phyloP scores from a whole-genome alignment of 2,329 filamentous ascomycete genomes.

The Botrytis pseudocinerea region DNA sequence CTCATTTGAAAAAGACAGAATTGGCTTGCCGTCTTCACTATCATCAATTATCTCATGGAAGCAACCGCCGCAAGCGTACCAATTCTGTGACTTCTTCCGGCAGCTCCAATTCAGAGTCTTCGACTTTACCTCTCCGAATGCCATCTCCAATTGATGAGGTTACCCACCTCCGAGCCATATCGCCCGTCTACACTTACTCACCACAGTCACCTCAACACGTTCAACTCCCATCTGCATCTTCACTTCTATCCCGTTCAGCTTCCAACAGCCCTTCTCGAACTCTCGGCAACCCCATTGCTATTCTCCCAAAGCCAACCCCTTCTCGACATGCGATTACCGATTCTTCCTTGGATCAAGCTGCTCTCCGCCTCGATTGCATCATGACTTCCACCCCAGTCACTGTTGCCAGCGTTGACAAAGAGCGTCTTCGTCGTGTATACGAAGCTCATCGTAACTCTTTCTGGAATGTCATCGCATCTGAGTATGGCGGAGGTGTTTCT shows the following conservation, averaged over 20 bases:
- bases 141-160: constrained; percentile 53
- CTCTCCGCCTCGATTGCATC: constrained; percentile 61
- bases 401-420: constrained; percentile 51
- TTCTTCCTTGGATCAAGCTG: constrained; percentile 41
- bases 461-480: constrained; percentile 70
- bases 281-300: constrained; percentile 53
- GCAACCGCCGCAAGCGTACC: constrained; percentile 75
- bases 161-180: constrained; percentile 31
- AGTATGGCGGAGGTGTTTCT: constrained; percentile 66
- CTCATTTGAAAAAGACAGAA: constrained; percentile 84
- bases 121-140: constrained; percentile 49
- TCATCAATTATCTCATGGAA: constrained; percentile 81
- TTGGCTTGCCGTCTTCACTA: constrained; percentile 84
- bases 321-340: constrained; percentile 48
- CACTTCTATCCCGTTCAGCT: constrained; percentile 53
- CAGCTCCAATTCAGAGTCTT: constrained; percentile 52
- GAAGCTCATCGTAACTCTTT: constrained; percentile 68
- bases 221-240: constrained; percentile 49
- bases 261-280: constrained; percentile 51
- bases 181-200: constrained; percentile 45
- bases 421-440: constrained; percentile 70
- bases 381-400: constrained; percentile 46
- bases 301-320: constrained; percentile 65
- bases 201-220: constrained; percentile 39
- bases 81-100: constrained; percentile 68